Evolutionary conservation across 2,329 filamentous ascomycete species (phyloP).

Genomic region (Exophiala bonariae): DNA sequence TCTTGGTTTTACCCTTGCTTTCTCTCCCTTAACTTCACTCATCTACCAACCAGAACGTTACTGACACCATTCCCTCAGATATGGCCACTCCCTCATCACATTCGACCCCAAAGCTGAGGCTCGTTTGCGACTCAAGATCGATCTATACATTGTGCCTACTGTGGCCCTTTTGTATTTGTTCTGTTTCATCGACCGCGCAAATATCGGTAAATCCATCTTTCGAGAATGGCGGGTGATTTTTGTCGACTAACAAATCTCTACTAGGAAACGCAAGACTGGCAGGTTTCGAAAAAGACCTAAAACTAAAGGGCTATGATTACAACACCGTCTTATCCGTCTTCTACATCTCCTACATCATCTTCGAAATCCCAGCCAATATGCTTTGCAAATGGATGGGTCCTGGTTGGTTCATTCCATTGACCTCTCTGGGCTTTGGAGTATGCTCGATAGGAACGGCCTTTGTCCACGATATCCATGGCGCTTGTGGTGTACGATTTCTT

Average conservation of each 20-base stretch:
- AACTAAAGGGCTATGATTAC: conserved; percentile 64
- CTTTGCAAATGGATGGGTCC: conserved; percentile 70
- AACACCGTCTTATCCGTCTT: conserved; percentile 68
- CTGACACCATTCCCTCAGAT: conserved; percentile 33
- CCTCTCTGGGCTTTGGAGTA: conserved; percentile 63
- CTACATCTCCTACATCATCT: conserved; percentile 72
- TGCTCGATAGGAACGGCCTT: conserved; percentile 67
- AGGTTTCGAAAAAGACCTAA: conserved; percentile 63
- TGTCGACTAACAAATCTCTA: conserved; percentile 61
- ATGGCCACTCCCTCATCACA: conserved; percentile 52
- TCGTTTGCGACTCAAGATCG: conserved; percentile 63
- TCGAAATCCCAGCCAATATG: conserved; percentile 69
- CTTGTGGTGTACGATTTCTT: conserved; percentile 65
- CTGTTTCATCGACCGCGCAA: conserved; percentile 69
- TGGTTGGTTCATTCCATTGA: conserved; percentile 68
- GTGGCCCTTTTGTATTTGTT: conserved; percentile 69
- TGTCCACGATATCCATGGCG: conserved; percentile 54
- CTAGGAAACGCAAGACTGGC: conserved; percentile 68
- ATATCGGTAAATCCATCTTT: conserved; percentile 63
- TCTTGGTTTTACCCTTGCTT: too few species aligned
- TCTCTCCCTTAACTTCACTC: too few species aligned
- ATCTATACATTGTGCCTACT: conserved; percentile 65
- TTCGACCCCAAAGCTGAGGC: conserved; percentile 60
- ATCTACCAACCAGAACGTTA: too few species aligned
- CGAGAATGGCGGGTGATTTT: too few species aligned